These are phyloP conservation scores for Priceomyces castillae DNA, from an alignment of 805 yeast genomes.

Conservation along the genomic window DNA sequence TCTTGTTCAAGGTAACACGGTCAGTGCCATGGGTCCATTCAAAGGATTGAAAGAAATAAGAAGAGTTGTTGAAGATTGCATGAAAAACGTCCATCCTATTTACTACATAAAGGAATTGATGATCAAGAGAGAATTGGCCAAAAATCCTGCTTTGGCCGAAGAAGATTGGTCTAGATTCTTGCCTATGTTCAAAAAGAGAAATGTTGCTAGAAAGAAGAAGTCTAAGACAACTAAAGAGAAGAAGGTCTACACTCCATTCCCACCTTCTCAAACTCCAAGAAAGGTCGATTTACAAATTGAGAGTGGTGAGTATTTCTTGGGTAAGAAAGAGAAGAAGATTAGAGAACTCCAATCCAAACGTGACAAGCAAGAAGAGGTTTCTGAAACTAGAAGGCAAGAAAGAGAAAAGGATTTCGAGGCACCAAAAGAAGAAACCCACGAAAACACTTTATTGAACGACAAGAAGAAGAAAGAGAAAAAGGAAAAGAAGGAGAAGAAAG, in stretches of 20 bases:
- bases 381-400: constrained; percentile 62
- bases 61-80: constrained; percentile 95
- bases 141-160: constrained; percentile 90
- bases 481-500: neutral
- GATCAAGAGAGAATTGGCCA: constrained; percentile 94
- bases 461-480: constrained; percentile 17
- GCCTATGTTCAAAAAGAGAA: constrained; percentile 95
- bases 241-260: constrained; percentile 96
- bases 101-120: constrained; percentile 95
- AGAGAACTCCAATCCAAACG: constrained; percentile 73
- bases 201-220: constrained; percentile 92
- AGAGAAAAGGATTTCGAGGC: constrained; percentile 79
- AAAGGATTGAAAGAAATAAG: constrained; percentile 90
- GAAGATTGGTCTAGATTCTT: constrained; percentile 97
- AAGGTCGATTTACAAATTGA: constrained; percentile 96
- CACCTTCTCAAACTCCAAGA: constrained; percentile 95
- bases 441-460: constrained; percentile 32
- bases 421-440: constrained; percentile 70
- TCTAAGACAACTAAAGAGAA: constrained; percentile 67
- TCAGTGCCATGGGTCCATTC: constrained; percentile 93
- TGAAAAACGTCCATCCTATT: constrained; percentile 96
- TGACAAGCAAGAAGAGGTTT: constrained; percentile 71
- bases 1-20: constrained; percentile 96
- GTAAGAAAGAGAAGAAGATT: constrained; percentile 74
- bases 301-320: constrained; percentile 96